phyloP scores from a whole-genome alignment of 768 basidiomycete species.

The Mycena polygramma region DNA sequence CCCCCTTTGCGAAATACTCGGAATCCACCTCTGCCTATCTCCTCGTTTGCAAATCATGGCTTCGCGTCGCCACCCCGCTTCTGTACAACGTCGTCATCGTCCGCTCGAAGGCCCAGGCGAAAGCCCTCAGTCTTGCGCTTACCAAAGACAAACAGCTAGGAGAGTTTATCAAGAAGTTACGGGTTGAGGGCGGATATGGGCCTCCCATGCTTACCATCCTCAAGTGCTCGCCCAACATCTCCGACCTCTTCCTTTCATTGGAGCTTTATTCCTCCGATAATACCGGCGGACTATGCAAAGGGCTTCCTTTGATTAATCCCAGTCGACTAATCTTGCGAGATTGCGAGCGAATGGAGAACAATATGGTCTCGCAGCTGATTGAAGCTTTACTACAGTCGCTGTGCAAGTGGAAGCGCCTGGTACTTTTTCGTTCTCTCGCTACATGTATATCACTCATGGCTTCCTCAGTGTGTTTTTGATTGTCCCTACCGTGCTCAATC shows the following conservation, averaged over 20 bases:
- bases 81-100: slow-evolving; percentile 43
- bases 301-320: slow-evolving; percentile 10
- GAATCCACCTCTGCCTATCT: slow-evolving; percentile 38
- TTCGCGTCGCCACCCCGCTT: slow-evolving; percentile 42
- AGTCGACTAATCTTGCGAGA: slow-evolving; percentile 2
- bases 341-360: neutral
- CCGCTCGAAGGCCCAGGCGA: slow-evolving; percentile 43
- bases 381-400: slow-evolving; percentile 1
- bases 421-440: neutral
- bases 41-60: slow-evolving; percentile 43
- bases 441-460: neutral
- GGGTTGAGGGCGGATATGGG: slow-evolving; percentile 43
- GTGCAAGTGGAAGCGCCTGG: slow-evolving; percentile 11
- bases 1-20: slow-evolving; percentile 35
- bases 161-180: slow-evolving; percentile 40
- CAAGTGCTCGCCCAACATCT: slow-evolving; percentile 12
- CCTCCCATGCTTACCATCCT: slow-evolving; percentile 13
- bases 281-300: slow-evolving; percentile 18
- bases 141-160: slow-evolving; percentile 34
- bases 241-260: slow-evolving; percentile 17
- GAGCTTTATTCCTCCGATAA: slow-evolving; percentile 1
- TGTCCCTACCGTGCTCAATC: neutral
- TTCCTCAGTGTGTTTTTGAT: neutral
- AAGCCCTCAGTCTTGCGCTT: slow-evolving; percentile 39
- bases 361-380: neutral